Evolutionary conservation across 441 rosid species (phyloP).

Genomic region (Jatropha podagrica): DNA sequence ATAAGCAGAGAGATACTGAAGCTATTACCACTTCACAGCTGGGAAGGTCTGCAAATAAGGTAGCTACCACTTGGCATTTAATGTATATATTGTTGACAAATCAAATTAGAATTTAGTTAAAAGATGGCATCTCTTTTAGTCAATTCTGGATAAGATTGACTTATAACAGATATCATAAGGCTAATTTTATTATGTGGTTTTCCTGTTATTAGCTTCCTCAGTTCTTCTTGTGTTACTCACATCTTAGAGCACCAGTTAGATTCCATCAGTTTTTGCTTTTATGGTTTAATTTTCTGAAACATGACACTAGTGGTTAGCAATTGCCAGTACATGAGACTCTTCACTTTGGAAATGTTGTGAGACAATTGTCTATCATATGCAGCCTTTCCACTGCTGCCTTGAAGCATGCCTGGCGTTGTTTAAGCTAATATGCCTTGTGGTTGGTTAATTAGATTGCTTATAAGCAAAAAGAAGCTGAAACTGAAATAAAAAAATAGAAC

Average conservation of each 20-base stretch:
- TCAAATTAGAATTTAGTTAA: background rate
- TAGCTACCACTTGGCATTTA: constrained; percentile 29
- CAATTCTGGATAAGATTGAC: background rate
- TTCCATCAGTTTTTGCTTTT: background rate
- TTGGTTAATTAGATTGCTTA: background rate
- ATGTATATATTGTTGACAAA: constrained; percentile 2
- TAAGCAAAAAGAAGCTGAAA: background rate
- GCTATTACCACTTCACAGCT: constrained; percentile 26
- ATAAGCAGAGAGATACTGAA: constrained; percentile 49
- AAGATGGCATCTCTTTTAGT: background rate
- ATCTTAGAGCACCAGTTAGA: background rate
- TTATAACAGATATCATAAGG: too few species aligned
- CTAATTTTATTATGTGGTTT: too few species aligned
- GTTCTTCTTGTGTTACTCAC: too few species aligned
- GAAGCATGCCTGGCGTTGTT: background rate
- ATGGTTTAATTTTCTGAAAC: constrained; percentile 3
- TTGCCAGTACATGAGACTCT: too few species aligned
- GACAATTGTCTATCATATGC: background rate
- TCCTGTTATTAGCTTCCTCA: too few species aligned
- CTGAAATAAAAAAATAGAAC: too few species aligned
- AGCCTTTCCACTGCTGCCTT: background rate
- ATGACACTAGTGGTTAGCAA: background rate
- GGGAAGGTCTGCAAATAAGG: constrained; percentile 60
- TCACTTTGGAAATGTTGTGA: background rate
- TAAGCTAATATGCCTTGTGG: background rate